Base-by-base conservation (phyloP, 768 basidiomycete species). In the Pisolithus marmoratus region DNA sequence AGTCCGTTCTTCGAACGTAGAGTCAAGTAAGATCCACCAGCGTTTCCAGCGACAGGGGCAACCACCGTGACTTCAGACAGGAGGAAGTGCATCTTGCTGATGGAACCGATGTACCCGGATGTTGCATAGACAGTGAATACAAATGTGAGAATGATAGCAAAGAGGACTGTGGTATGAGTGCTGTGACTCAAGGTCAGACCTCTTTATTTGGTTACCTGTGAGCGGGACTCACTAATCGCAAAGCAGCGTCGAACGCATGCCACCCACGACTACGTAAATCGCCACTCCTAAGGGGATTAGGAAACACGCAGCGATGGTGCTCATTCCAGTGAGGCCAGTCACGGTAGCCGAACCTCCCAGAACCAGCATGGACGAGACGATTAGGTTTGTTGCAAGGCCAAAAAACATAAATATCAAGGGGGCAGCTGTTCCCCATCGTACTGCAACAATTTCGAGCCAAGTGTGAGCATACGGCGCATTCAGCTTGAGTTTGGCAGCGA, bases 391-490 rank as follows among this genome's bases (percentile, higher is more conserved):
- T 3, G 89, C 85, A 8, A 96, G 73, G n/a, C 88, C 92, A 62
- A 95, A 95, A 73, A 90, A 86, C 76, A 94, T 83, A 74, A 95
- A 94, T 7, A 91, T 73, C 3, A 85, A 52, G 70, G 96, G 94
- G 0, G 89, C 91, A 14, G 75, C 55, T 6, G 67, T 81, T 0
- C 94, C 94, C 89, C 92, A 97, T 11, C 89, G 77, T 1, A 72
- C 76, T 2, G 78, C 81, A 49, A 94, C 81, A 57, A 96, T 92
- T 64, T 96, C 91, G 19, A 94, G 77, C 83, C 85, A 96, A 17
- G 90, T 94, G 51, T 90, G 87, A 0, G 87, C 85, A 54, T 85
- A 84, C 0, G 94, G 91, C 2, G 94, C 94, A 54, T 96, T 90
- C 20, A 90, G 70, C 68, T 97, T 96, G 53, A 95, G 78, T 63